Evolutionary conservation across 495 filamentous ascomycete genomes (phyloP).

Genomic region (Hypoxylon subgilvum): DNA sequence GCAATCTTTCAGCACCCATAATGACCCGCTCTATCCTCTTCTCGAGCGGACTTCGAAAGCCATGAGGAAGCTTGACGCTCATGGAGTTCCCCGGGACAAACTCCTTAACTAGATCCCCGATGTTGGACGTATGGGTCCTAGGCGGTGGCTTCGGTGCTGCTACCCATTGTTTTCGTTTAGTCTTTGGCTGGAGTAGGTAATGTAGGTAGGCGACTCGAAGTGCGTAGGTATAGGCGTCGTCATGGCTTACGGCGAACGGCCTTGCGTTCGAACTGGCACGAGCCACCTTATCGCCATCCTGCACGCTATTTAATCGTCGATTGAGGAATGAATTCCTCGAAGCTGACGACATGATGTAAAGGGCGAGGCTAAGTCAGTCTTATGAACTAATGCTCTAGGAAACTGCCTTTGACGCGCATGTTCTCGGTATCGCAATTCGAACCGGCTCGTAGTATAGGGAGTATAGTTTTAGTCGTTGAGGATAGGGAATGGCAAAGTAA

Average conservation of each 20-base stretch:
- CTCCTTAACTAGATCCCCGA: constrained; percentile 70
- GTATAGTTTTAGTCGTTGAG: not conserved
- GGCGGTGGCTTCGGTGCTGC: constrained; percentile 63
- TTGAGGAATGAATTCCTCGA: constrained; percentile 48
- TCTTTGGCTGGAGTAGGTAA: constrained; percentile 89
- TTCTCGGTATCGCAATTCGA: constrained; percentile 10
- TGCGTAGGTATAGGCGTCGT: constrained; percentile 87
- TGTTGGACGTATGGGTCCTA: constrained; percentile 70
- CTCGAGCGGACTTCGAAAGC: constrained; percentile 71
- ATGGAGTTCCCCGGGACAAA: constrained; percentile 53
- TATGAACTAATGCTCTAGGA: constrained; percentile 15
- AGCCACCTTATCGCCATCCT: constrained; percentile 45
- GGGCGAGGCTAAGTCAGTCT: constrained; percentile 15
- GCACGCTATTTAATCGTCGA: constrained; percentile 54
- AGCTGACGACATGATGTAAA: constrained; percentile 53
- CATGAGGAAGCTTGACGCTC: constrained; percentile 55
- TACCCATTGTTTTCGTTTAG: constrained; percentile 84
- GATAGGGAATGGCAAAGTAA: not conserved
- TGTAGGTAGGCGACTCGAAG: constrained; percentile 90
- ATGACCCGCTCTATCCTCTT: constrained; percentile 82
- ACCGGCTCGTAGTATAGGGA: not conserved
- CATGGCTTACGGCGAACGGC: constrained; percentile 53
- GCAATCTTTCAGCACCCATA: constrained; percentile 66
- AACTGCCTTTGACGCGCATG: constrained; percentile 23
- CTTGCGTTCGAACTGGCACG: constrained; percentile 47